Conservation (phyloP, 139 green algal species). For the Micractinium sp. region DNA sequence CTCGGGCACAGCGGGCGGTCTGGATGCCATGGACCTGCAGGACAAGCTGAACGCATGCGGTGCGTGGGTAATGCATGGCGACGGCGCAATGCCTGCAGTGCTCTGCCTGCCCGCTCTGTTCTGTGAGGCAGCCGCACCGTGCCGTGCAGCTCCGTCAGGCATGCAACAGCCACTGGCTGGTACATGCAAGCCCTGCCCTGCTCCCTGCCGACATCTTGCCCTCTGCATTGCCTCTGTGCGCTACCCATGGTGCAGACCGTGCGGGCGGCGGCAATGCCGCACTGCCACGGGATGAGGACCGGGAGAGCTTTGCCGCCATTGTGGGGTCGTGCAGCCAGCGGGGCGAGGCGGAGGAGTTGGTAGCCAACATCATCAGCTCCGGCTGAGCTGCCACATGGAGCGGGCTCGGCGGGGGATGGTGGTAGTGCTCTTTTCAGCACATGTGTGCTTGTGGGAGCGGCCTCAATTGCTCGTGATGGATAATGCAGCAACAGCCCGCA, state of each 20-base stretch:
- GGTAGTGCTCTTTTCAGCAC: no score
- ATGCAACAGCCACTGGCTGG: neutral
- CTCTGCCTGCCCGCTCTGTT: neutral
- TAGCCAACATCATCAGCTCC: slow-evolving; percentile 23
- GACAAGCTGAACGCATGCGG: slow-evolving; percentile 41
- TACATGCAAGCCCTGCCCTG: neutral
- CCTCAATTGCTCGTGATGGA: no score
- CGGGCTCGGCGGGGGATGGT: no score
- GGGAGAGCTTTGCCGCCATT: slow-evolving; percentile 34
- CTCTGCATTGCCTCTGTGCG: neutral
- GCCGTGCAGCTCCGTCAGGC: neutral
- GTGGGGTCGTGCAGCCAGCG: neutral
- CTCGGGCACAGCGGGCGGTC: neutral
- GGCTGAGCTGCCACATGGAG: neutral
- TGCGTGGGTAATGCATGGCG: neutral
- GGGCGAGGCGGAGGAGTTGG: slow-evolving; percentile 37
- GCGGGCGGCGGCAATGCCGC: slow-evolving; percentile 10
- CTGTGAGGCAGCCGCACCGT: no score
- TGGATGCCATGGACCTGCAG: slow-evolving; percentile 26
- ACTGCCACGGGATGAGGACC: slow-evolving; percentile 34
- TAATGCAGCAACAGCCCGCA: no score
- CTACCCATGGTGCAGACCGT: neutral
- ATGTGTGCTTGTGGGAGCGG: no score
- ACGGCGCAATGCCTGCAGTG: neutral
- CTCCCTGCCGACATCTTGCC: neutral